These are phyloP conservation scores for Macrolepiota dolichaula DNA, from an alignment of 768 basidiomycete genomes.

Conservation along the genomic window DNA sequence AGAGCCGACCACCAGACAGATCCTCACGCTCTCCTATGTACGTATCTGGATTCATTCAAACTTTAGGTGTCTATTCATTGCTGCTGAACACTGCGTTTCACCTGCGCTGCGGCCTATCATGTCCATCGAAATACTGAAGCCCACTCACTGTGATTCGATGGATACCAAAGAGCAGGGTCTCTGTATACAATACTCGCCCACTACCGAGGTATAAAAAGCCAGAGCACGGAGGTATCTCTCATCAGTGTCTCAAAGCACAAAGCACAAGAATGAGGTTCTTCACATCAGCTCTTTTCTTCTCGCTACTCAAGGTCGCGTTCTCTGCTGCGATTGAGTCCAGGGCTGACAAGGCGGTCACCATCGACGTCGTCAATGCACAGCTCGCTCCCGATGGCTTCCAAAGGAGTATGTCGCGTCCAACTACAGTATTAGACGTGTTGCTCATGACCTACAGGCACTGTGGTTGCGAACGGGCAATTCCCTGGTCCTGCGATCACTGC, in stretches of 20 bases:
- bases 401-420: conserved; percentile 5
- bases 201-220: not conserved
- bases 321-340: not conserved
- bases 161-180: not conserved
- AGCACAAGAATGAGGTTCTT: not conserved
- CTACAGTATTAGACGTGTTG: not conserved
- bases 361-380: conserved; percentile 35
- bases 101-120: not conserved
- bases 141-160: not conserved
- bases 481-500: conserved; percentile 28
- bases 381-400: conserved; percentile 40
- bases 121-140: not conserved
- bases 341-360: conserved; percentile 12
- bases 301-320: not conserved
- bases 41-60: not conserved
- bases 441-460: conserved; percentile 15
- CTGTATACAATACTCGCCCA: not conserved
- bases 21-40: not conserved
- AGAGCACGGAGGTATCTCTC: not conserved
- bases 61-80: not conserved
- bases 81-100: not conserved
- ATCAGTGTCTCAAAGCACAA: not conserved
- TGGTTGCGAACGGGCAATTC: conserved; percentile 24
- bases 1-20: not conserved
- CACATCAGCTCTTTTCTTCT: not conserved